Conservation (phyloP, 805 yeast genomes). For the Tetrapisispora pingtungensis region DNA sequence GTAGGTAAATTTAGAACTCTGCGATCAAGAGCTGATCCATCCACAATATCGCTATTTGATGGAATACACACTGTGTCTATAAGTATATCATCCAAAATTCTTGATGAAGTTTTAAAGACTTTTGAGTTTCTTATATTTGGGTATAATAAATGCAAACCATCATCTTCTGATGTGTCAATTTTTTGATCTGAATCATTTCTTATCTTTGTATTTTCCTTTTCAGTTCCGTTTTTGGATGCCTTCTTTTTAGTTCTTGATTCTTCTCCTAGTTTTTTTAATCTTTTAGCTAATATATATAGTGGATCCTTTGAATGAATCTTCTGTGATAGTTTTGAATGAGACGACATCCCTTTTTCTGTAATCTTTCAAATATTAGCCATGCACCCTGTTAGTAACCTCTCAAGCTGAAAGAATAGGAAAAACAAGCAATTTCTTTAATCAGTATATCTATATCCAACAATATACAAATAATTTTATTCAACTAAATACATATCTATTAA, state of each 20-base stretch:
- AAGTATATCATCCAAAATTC: constrained; percentile 3
- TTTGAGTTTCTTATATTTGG: background rate
- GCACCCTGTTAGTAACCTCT: too few species aligned
- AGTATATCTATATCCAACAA: too few species aligned
- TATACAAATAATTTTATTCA: too few species aligned
- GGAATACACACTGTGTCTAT: background rate
- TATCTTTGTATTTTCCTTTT: background rate
- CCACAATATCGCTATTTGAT: background rate
- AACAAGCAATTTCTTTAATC: too few species aligned
- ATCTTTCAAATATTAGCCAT: background rate
- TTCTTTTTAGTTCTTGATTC: background rate
- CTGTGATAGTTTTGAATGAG: background rate
- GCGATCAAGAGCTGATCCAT: background rate
- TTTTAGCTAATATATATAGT: background rate
- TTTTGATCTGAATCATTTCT: background rate
- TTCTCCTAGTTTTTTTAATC: background rate
- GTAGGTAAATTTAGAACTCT: constrained; percentile 26
- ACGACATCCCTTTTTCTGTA: background rate
- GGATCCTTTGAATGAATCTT: constrained; percentile 1
- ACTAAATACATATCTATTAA: too few species aligned
- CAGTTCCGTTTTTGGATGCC: background rate
- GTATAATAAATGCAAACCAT: background rate
- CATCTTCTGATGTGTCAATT: background rate
- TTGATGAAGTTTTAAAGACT: background rate
- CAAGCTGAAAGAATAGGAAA: too few species aligned